Conservation (phyloP, 129 eudicot species). For the Centaurea solstitialis region DNA sequence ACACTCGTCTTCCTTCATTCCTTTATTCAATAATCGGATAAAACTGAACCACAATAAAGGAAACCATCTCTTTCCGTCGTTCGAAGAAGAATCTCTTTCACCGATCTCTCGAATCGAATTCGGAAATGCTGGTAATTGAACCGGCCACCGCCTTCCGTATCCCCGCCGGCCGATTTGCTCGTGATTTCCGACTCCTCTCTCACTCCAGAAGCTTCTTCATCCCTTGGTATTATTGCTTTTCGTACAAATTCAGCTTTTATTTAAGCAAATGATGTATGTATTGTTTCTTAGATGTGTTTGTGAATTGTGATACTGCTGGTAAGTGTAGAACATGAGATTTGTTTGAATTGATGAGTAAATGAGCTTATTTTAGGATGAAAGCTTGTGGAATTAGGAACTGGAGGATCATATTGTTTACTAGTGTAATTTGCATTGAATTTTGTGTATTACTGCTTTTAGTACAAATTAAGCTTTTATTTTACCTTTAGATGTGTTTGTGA, state of each 20-base stretch:
- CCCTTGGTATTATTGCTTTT: constrained; percentile 42
- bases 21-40: constrained; percentile 39
- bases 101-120: constrained; percentile 30
- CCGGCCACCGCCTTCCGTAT: constrained; percentile 58
- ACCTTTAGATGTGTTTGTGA: too few species aligned
- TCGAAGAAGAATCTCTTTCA: constrained; percentile 18
- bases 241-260: constrained; percentile 4
- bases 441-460: constrained; percentile 33
- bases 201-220: constrained; percentile 48
- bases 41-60: constrained; percentile 34
- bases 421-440: too few species aligned
- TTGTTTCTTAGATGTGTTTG: background rate
- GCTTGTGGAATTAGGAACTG: too few species aligned
- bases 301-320: constrained; percentile 15
- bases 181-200: constrained; percentile 44
- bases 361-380: too few species aligned
- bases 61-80: constrained; percentile 21
- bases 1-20: constrained; percentile 2
- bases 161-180: constrained; percentile 44
- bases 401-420: too few species aligned
- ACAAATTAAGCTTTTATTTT: constrained; percentile 4
- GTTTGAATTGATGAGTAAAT: too few species aligned
- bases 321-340: background rate
- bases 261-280: background rate
- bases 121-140: constrained; percentile 67